These are phyloP conservation scores for Haematococcus lacustris DNA, from an alignment of 139 green algal species.

Conservation along the genomic window DNA sequence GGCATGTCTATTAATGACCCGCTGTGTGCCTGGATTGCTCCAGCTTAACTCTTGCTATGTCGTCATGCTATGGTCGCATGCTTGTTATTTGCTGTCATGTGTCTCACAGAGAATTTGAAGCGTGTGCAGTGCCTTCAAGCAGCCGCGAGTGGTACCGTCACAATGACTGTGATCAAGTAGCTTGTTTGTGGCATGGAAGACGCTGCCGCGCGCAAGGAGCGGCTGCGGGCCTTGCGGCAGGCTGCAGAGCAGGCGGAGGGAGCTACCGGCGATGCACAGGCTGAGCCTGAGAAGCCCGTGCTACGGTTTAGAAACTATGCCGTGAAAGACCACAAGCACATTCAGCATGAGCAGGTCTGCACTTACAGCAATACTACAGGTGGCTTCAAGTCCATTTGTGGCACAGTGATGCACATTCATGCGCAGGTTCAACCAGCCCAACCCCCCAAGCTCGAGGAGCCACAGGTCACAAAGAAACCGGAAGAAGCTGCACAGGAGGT, in stretches of 20 bases:
- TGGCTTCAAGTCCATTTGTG: background rate
- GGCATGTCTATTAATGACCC: no score
- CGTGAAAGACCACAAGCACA: slow-evolving; percentile 55
- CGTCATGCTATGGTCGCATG: background rate
- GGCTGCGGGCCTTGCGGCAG: slow-evolving; percentile 41
- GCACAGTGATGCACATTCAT: background rate
- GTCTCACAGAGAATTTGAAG: no score
- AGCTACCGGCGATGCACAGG: slow-evolving; percentile 4
- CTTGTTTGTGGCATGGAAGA: no score
- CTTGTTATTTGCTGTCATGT: no score
- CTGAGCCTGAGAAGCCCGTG: slow-evolving; percentile 35
- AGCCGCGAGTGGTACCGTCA: no score
- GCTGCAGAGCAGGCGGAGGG: slow-evolving; percentile 20
- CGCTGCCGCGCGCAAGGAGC: slow-evolving; percentile 21
- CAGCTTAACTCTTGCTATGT: background rate
- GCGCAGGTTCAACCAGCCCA: slow-evolving; percentile 50
- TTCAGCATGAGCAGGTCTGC: slow-evolving; percentile 57
- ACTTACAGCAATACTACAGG: background rate
- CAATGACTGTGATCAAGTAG: no score
- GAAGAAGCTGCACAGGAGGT: slow-evolving; percentile 51
- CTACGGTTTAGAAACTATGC: slow-evolving; percentile 80
- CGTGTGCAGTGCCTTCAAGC: no score
- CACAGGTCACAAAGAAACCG: slow-evolving; percentile 36
- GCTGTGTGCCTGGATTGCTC: no score
- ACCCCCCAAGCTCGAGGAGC: slow-evolving; percentile 52